Conservation (phyloP, 2,329 filamentous ascomycete species). For the Alternaria panax region DNA sequence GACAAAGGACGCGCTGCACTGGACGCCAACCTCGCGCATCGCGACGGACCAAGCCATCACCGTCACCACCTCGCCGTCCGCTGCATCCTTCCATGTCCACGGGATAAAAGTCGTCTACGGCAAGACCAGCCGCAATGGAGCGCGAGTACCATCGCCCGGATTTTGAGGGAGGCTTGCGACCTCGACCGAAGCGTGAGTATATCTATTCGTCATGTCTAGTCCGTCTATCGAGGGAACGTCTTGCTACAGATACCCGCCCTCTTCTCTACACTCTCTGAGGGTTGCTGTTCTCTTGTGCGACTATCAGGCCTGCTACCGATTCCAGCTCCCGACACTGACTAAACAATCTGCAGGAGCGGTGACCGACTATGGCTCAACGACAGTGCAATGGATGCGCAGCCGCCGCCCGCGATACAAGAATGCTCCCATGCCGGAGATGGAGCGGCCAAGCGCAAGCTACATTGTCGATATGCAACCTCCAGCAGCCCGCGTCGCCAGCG, state of each 20-base stretch:
- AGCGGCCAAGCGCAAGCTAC: slow-evolving; percentile 87
- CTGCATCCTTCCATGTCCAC: slow-evolving; percentile 10
- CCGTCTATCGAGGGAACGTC: background rate
- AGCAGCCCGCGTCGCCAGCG: slow-evolving; percentile 73
- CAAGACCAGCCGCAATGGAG: slow-evolving; percentile 40
- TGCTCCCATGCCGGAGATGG: slow-evolving; percentile 74
- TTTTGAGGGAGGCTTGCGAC: slow-evolving; percentile 44
- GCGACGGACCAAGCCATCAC: background rate
- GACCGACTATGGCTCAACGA: slow-evolving; percentile 89
- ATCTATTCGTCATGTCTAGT: slow-evolving; percentile 4
- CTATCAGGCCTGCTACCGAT: background rate
- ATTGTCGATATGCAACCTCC: slow-evolving; percentile 93
- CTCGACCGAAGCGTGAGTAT: slow-evolving; percentile 48
- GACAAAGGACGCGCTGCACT: slow-evolving; percentile 16
- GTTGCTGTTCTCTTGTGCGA: no score
- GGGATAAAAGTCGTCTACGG: background rate
- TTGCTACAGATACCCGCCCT: background rate
- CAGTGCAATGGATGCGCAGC: slow-evolving; percentile 90
- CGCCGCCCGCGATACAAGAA: slow-evolving; percentile 79
- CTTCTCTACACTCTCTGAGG: no score
- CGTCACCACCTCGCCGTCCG: background rate
- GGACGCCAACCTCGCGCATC: slow-evolving; percentile 6
- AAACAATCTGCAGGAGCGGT: slow-evolving; percentile 71
- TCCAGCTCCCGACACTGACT: slow-evolving; percentile 3
- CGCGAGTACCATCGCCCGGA: slow-evolving; percentile 47